Evolutionary conservation across 129 eudicot species (phyloP), one percentile per base, ranked within the genome.

Genomic region (Helianthus tuberosus): DNA sequence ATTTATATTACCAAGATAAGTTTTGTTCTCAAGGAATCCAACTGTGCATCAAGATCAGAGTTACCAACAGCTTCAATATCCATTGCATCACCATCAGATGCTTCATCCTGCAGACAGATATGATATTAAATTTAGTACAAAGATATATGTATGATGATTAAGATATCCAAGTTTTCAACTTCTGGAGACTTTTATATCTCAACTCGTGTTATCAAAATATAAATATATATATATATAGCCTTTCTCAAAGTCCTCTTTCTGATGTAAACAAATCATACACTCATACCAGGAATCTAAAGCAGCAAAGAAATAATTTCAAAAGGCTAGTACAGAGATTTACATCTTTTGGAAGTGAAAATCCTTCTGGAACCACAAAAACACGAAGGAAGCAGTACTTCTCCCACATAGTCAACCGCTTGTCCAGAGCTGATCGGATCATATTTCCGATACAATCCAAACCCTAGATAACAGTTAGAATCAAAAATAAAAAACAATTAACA

Each of bases 301-400:
- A 36, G n/a, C 39, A 59, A 70, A 13, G 49, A 43, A 53, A 7
- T 8, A 68, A 10, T 23, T 64, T n/a, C 12, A n/a, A 59, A 62
- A 6, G 5, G 12, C 29, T 41, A 72, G 68, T 25, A 47, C 32
- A 54, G 43, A 43, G 61, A 79, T 87, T 13, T 73, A 89, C 96
- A 69, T 81, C 72, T 76, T 80, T 77, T 10, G 93, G 90, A 51
- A 93, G 70, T 1, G 84, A 73, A 79, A 93, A 89, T 44, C 92
- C 89, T 72, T 79, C 81, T 0, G 98, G 98, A 58, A 90, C 96
- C 20, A 23, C 59, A 64, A 93, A 93, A 79, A 89, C 75, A 53
- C 77, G 84, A 38, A 67, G 81, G 46, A 88, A 82, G 62, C 96
- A 93, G 49, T 90, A 93, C 74, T 86, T 79, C 85, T 90, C 98